These are phyloP conservation scores for Rhamnella rubrinervis DNA, from an alignment of 331 rosid species.

Conservation along the genomic window DNA sequence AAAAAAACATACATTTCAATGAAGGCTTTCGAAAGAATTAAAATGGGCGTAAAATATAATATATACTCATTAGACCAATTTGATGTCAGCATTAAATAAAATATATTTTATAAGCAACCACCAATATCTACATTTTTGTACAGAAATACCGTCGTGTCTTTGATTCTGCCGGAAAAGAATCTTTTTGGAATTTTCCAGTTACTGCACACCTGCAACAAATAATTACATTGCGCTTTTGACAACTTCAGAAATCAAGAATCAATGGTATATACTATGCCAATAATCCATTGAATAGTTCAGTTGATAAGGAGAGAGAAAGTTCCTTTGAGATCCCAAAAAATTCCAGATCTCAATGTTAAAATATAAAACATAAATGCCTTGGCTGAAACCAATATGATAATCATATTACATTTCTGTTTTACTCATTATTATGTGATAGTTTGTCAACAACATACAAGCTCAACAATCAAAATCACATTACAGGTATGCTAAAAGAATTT, in stretches of 20 bases:
- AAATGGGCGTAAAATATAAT: neutral
- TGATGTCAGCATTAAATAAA: neutral
- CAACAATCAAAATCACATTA: too few species aligned
- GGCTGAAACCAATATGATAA: neutral
- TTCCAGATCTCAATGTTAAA: neutral
- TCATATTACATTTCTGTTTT: too few species aligned
- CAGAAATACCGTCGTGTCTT: slow-evolving; percentile 13
- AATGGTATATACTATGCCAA: neutral
- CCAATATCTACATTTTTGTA: slow-evolving; percentile 22
- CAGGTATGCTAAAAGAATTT: too few species aligned
- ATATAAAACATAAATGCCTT: too few species aligned
- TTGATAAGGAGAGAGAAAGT: neutral
- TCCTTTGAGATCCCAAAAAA: neutral
- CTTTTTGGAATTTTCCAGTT: neutral
- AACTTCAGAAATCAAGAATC: neutral
- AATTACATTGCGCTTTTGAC: neutral
- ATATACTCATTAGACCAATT: slow-evolving; percentile 15
- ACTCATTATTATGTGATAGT: neutral
- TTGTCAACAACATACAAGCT: neutral
- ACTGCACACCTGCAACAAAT: slow-evolving; percentile 30
- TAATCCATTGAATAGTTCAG: too few species aligned
- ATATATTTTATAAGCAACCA: neutral
- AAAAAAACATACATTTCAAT: slow-evolving; percentile 4
- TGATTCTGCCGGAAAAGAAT: slow-evolving; percentile 22
- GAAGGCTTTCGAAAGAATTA: slow-evolving; percentile 12